Evolutionary conservation across 225 moss, liverwort and hornwort genomes (phyloP), one percentile per base, ranked within the genome.

Genomic region (Pseudisothecium myosuroides): DNA sequence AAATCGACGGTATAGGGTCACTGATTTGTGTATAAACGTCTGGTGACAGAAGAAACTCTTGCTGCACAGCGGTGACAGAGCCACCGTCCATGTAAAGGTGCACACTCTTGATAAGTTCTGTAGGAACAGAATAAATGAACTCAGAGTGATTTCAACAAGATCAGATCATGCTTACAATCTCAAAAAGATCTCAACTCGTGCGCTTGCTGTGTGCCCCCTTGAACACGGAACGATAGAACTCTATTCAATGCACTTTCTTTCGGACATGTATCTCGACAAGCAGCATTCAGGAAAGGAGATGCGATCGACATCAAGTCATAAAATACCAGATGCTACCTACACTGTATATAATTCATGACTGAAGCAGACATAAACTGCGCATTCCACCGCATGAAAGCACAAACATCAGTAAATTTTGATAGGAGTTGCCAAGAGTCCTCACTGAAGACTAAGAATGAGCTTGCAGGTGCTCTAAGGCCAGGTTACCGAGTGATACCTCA

Each of bases 101-200:
- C 72, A 95, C 95, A 91, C 96, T 96, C 93, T 95, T 94, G 88
- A 94, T 90, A 85, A 96, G 92, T 88, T 95, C 96, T 91, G 91
- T 72, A 59, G 34, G 67, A 90, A 86, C 50, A 83, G 88, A 84
- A 85, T 36, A 61, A 41, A 62, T 58, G 63, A 87, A 36, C 85
- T 87, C 83, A 91, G 27, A 64, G 81, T 26, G 49, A 49, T 76
- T 64, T 85, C 82, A 77, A 86, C 17, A 23, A 36, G 58, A 64
- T 60, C 69, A 82, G 9, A 65, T 59, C 74, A 62, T 58, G 14
- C 22, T 62, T 10, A 29, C 36, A 26, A 65, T 45, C 34, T 47
- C 41, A 80, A 43, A 13, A 50, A 65, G 69, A 65, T 76, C 41
- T 56, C 15, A 65, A 82, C 21, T 36, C 43, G 47, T 17, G 62